phyloP scores from a whole-genome alignment of 1,284 basidiomycete species.

The Cutaneotrichosporon sp. region DNA sequence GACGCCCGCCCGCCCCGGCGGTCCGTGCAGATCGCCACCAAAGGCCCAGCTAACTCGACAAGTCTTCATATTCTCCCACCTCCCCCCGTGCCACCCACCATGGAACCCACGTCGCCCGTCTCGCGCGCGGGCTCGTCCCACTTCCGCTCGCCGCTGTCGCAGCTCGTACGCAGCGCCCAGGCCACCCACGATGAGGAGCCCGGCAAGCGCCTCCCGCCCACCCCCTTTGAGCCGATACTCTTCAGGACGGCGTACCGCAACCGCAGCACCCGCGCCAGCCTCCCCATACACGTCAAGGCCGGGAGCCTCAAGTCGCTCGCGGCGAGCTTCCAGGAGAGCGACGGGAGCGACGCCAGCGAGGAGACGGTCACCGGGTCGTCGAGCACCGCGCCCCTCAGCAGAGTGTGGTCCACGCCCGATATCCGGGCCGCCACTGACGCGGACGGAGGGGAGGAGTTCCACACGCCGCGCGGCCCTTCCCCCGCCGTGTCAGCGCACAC shows the following conservation, averaged over 20 bases:
- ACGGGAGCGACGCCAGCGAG: background rate
- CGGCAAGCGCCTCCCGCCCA: background rate
- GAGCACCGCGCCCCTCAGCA: background rate
- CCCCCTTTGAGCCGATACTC: background rate
- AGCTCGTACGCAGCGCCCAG: background rate
- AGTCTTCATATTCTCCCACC: background rate
- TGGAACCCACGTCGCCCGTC: background rate
- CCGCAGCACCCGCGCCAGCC: background rate
- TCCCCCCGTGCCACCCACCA: background rate
- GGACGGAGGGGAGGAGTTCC: background rate
- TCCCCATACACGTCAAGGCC: background rate
- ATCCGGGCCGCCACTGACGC: background rate
- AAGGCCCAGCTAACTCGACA: too few relatives aligned
- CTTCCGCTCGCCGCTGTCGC: background rate
- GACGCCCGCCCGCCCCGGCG: too few relatives aligned
- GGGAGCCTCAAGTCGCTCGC: background rate
- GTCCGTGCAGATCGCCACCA: too few relatives aligned
- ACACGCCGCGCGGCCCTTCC: too few relatives aligned
- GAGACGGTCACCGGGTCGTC: background rate
- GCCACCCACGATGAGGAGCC: background rate
- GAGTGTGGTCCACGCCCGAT: background rate
- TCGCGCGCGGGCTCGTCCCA: background rate
- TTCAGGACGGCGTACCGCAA: constrained; percentile 1
- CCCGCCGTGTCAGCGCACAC: too few relatives aligned
- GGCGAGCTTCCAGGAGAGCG: background rate